These are phyloP conservation scores for Salix exigua DNA, from an alignment of 345 rosid genomes.

Conservation along the genomic window DNA sequence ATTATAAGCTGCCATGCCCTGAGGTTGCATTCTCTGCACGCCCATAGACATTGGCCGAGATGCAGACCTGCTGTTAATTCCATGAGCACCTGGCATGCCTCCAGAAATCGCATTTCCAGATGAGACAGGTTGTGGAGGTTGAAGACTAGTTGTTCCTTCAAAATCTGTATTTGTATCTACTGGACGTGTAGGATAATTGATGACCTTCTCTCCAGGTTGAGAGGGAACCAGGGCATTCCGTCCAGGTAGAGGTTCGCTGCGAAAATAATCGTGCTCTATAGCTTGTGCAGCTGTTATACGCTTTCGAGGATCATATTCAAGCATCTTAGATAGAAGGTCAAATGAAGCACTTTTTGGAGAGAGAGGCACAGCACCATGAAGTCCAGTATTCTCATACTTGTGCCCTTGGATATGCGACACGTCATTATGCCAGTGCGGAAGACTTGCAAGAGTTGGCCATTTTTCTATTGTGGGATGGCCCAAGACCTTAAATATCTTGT, in stretches of 20 bases:
- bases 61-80: slow-evolving; percentile 52
- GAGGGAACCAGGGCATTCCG: slow-evolving; percentile 79
- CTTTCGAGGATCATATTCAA: slow-evolving; percentile 87
- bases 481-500: slow-evolving; percentile 94
- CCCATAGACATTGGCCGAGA: slow-evolving; percentile 65
- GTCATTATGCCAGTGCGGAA: slow-evolving; percentile 87
- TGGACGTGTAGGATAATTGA: slow-evolving; percentile 84
- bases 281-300: slow-evolving; percentile 97
- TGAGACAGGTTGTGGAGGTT: slow-evolving; percentile 68
- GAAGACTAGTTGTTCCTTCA: slow-evolving; percentile 89
- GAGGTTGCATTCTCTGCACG: slow-evolving; percentile 82
- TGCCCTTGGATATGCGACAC: slow-evolving; percentile 72
- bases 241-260: slow-evolving; percentile 78
- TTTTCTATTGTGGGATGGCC: slow-evolving; percentile 94
- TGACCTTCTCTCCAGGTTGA: slow-evolving; percentile 74
- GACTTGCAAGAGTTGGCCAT: slow-evolving; percentile 84
- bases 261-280: slow-evolving; percentile 86
- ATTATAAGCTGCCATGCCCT: slow-evolving; percentile 65
- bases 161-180: slow-evolving; percentile 85
- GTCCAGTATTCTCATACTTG: slow-evolving; percentile 67
- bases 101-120: slow-evolving; percentile 60
- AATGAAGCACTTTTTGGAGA: slow-evolving; percentile 56
- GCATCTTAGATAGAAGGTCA: slow-evolving; percentile 89
- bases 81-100: slow-evolving; percentile 56
- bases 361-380: slow-evolving; percentile 69